These are phyloP conservation scores for Aspergillus ruber DNA, from an alignment of 2,329 filamentous ascomycete genomes.

Conservation along the genomic window DNA sequence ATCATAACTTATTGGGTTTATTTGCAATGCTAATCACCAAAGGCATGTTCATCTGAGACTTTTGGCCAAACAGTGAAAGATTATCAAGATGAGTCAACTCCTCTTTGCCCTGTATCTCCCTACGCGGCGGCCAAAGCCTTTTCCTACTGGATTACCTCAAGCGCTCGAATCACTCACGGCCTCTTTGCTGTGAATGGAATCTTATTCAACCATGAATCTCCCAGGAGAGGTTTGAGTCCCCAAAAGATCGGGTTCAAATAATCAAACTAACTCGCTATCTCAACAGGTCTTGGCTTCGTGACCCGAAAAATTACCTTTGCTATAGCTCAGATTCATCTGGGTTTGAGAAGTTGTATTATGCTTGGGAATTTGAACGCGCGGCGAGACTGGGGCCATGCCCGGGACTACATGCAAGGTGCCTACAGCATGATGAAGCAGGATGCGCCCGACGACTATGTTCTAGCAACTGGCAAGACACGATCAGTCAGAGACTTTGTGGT, in stretches of 20 bases:
- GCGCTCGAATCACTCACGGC: slow-evolving; percentile 1
- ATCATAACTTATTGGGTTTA: background rate
- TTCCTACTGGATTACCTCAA: slow-evolving; percentile 2
- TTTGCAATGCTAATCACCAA: background rate
- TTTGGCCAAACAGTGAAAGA: slow-evolving; percentile 1
- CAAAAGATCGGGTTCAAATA: background rate
- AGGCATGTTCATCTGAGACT: slow-evolving; percentile 2
- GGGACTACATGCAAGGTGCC: slow-evolving; percentile 2
- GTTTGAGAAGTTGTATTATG: background rate
- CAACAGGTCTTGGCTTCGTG: background rate
- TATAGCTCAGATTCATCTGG: background rate
- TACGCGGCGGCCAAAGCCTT: slow-evolving; percentile 3
- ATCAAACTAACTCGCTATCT: background rate
- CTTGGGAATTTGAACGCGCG: slow-evolving; percentile 1
- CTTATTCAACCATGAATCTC: slow-evolving; percentile 5
- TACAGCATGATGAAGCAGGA: slow-evolving; percentile 2
- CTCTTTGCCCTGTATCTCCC: slow-evolving; percentile 2
- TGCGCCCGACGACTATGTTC: slow-evolving; percentile 1
- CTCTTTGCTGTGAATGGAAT: slow-evolving; percentile 4
- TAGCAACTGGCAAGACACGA: slow-evolving; percentile 1
- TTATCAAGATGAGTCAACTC: slow-evolving; percentile 1
- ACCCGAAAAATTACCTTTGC: slow-evolving; percentile 1
- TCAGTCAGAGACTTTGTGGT: slow-evolving; percentile 2
- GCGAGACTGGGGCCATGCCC: slow-evolving; percentile 3
- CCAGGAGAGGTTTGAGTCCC: slow-evolving; percentile 1